Evolutionary conservation across 176 grass and related monocot species (phyloP), one percentile per base, ranked within the genome.

Genomic region (Carex kokanica): DNA sequence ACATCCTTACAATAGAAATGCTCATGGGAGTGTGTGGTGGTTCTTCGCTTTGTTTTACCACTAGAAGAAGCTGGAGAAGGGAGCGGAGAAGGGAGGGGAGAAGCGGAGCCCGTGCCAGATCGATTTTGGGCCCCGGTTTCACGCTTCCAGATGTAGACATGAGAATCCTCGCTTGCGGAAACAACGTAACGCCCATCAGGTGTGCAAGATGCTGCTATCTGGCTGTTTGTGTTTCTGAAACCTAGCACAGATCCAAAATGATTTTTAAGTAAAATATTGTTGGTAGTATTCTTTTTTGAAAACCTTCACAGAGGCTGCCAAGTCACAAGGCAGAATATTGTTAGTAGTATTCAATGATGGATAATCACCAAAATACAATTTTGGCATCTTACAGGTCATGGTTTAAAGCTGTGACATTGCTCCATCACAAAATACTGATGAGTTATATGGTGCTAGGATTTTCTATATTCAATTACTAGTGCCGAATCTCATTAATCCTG

Each of bases 171-270:
- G 66, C 92, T 95, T 29, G 95, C 89, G 7, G 88, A 89, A 0
- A 98, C 84, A 0, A 98, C 92, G 60, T 98, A 90, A n/a, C 79
- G 85, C 23, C 92, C 95, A 47, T 98, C 90, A 24, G 78, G 78
- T 41, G 86, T 90, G 78, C 93, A 98, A 21, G 92, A 88, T 10
- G 95, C 92, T 1, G 92, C 90, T 84, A 98, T 94, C 86, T 98
- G 95, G 81, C 95, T 98, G 89, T 87, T 94, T 34, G 92, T 98
- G 88, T 98, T 98, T 89, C 86, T 92, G 86, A 98, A 98, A 27
- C 95, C 94, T 97, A 84, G 64, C 24, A 90, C 41, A 57, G 82
- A 84, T 8, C 87, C 67, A 85, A 66, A 85, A 78, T 7, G 2
- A 34, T 71, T 45, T 45, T 20, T 0, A 71, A 12, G 13, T 16